A percentile compares a stretch with the other conserved stretches of the same genome.
phyloP scores from a whole-genome alignment of 1,284 basidiomycete species.

The Psilocybe mexicana region DNA sequence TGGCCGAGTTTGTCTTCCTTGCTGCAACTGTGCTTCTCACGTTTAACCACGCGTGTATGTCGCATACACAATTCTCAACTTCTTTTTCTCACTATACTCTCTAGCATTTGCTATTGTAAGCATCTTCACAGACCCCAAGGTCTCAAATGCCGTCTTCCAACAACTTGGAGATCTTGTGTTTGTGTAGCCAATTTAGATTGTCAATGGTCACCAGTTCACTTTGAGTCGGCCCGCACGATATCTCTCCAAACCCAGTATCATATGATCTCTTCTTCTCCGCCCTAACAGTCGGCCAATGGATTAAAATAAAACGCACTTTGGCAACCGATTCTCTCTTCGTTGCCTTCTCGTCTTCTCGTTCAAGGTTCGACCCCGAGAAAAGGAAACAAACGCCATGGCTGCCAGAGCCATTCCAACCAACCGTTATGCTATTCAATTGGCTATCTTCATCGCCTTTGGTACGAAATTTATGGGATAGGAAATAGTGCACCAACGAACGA shows the following conservation, averaged over 20 bases:
- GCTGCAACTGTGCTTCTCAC: not conserved
- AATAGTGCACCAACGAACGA: not conserved
- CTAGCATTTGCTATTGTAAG: not conserved
- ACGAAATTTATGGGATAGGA: conserved; percentile 23
- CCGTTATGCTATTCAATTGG: conserved; percentile 57
- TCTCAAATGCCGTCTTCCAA: not conserved
- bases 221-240: not conserved
- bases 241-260: not conserved
- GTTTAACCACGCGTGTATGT: not conserved
- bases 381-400: conserved; percentile 17
- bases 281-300: not conserved
- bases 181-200: not conserved
- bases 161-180: not conserved
- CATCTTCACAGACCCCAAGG: not conserved
- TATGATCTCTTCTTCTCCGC: not conserved
- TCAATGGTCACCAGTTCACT: not conserved
- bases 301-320: conserved; percentile 4
- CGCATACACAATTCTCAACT: not conserved
- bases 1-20: not conserved
- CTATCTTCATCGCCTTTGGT: conserved; percentile 58
- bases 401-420: conserved; percentile 51
- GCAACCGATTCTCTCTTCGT: not conserved
- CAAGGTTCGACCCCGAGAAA: not conserved
- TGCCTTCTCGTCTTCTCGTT: conserved; percentile 21
- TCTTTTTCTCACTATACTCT: not conserved